Evolutionary conservation across 208 protist genomes (phyloP).

Genomic region (Wallacemonas sp.): DNA sequence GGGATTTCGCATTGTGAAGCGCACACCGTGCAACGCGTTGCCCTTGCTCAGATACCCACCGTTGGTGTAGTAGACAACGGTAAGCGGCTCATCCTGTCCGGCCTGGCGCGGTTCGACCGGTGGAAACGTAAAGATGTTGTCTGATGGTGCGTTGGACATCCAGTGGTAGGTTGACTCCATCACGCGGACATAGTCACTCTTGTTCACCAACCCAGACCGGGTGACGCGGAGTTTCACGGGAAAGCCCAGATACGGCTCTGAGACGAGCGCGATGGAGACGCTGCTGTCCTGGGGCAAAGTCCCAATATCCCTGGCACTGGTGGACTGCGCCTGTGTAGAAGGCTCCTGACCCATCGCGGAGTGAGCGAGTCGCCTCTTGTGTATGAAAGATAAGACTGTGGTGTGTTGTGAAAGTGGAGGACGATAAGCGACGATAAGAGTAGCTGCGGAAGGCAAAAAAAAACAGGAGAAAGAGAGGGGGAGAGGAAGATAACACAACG

Average conservation of each 20-base stretch:
- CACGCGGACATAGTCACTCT: too few species aligned
- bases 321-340: background rate
- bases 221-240: conserved; percentile 6
- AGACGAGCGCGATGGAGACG: conserved; percentile 3
- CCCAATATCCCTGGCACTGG: background rate
- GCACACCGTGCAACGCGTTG: background rate
- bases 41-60: background rate
- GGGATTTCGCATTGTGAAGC: background rate
- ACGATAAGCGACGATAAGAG: background rate
- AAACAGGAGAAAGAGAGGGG: conserved; percentile 6
- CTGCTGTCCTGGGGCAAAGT: background rate
- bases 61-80: conserved; percentile 1
- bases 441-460: conserved; percentile 3
- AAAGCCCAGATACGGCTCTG: background rate
- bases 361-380: background rate
- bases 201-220: too few species aligned
- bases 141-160: background rate
- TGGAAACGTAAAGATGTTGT: background rate
- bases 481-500: conserved; percentile 7
- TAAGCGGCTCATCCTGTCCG: background rate
- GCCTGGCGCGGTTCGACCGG: background rate
- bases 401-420: too few species aligned
- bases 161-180: background rate
- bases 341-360: background rate
- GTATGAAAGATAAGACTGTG: background rate